Conservation (phyloP, 257 asterid species). For the Cordia subcordata region DNA sequence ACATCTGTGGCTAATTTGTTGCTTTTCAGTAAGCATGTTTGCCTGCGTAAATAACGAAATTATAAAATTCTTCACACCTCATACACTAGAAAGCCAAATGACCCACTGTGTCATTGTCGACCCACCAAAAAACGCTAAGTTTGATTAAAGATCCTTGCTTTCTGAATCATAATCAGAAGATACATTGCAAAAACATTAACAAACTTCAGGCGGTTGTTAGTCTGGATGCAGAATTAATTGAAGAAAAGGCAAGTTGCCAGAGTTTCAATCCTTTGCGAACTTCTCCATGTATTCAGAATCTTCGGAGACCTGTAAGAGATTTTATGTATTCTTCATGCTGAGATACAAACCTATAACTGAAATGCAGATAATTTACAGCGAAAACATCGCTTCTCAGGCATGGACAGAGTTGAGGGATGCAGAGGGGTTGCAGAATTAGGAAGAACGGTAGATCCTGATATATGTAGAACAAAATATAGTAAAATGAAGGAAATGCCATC, state of each 20-base stretch:
- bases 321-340: neutral
- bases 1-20: too few species aligned
- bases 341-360: neutral
- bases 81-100: conserved; percentile 8
- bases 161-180: neutral
- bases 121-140: conserved; percentile 1
- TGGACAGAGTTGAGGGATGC: too few species aligned
- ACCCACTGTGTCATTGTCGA: conserved; percentile 6
- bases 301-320: conserved; percentile 21
- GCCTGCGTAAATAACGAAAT: conserved; percentile 11
- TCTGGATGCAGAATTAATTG: neutral
- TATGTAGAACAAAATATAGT: too few species aligned
- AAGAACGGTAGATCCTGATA: too few species aligned
- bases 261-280: conserved; percentile 6
- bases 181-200: neutral
- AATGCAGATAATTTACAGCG: too few species aligned
- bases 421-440: too few species aligned
- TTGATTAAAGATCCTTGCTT: conserved; percentile 3
- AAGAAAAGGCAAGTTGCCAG: conserved; percentile 8
- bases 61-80: conserved; percentile 5
- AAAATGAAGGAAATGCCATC: too few species aligned
- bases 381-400: too few species aligned
- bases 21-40: too few species aligned
- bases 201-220: neutral
- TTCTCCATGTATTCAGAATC: conserved; percentile 15